A percentile compares a stretch with the other conserved stretches of the same genome.
phyloP scores from a whole-genome alignment of 2,329 filamentous ascomycete genomes.

The Botrytis sinoallii region DNA sequence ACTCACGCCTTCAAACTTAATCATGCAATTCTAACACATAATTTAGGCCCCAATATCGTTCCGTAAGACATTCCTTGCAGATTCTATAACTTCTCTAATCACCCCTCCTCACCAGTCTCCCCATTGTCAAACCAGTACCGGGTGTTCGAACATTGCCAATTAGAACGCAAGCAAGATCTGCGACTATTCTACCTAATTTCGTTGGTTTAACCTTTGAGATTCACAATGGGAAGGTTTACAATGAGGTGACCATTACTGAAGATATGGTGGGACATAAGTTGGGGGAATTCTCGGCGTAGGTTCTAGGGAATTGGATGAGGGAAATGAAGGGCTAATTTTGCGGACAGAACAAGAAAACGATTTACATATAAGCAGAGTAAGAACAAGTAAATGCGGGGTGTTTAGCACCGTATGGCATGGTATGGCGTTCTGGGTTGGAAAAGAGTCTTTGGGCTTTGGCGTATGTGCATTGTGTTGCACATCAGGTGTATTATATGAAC shows the following conservation, averaged over 20 bases:
- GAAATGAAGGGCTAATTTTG: conserved; percentile 8
- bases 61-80: conserved; percentile 50
- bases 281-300: conserved; percentile 70
- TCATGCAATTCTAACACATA: conserved; percentile 29
- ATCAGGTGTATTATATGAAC: background rate
- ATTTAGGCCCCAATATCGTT: conserved; percentile 64
- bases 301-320: background rate
- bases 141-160: conserved; percentile 60
- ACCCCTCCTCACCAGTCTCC: conserved; percentile 45
- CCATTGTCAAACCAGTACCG: conserved; percentile 46
- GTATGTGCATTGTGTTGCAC: conserved; percentile 10
- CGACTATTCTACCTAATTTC: conserved; percentile 71
- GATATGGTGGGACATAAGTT: conserved; percentile 77
- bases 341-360: conserved; percentile 59
- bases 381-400: conserved; percentile 48
- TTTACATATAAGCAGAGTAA: conserved; percentile 69
- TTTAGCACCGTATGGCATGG: background rate
- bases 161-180: conserved; percentile 65
- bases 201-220: conserved; percentile 68
- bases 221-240: conserved; percentile 69
- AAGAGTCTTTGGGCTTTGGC: background rate
- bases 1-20: background rate
- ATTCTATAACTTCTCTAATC: conserved; percentile 36
- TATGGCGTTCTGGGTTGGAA: conserved; percentile 22
- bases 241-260: conserved; percentile 67